Conservation (phyloP, 768 basidiomycete genomes). For the Lenzites betulinus region DNA sequence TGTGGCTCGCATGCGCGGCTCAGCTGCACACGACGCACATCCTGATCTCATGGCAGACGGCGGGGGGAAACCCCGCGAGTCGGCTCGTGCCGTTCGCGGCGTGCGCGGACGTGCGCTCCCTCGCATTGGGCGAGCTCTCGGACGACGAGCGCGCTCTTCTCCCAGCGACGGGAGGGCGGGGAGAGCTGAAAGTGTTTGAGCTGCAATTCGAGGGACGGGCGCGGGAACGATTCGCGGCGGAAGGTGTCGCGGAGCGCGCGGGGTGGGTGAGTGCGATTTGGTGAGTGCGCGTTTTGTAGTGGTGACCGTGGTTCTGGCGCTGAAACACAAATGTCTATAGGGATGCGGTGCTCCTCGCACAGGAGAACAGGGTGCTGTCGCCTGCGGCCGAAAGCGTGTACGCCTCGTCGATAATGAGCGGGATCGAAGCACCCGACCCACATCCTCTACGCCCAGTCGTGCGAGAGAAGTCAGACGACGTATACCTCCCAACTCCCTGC, state of each 20-base stretch:
- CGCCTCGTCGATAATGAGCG: slow-evolving; percentile 23
- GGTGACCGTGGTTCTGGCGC: not conserved
- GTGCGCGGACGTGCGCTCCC: slow-evolving; percentile 67
- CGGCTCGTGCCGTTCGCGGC: slow-evolving; percentile 50
- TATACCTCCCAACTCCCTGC: not conserved
- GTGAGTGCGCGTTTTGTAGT: slow-evolving; percentile 39
- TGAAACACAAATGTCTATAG: not conserved
- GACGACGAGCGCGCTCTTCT: slow-evolving; percentile 47
- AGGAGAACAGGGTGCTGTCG: slow-evolving; percentile 27
- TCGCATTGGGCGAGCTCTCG: slow-evolving; percentile 44
- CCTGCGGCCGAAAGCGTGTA: slow-evolving; percentile 23
- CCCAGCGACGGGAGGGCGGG: slow-evolving; percentile 33
- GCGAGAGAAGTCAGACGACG: not conserved
- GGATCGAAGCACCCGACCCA: too few species aligned
- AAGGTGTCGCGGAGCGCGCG: slow-evolving; percentile 62
- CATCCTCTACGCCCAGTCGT: not conserved
- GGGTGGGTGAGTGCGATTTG: slow-evolving; percentile 77
- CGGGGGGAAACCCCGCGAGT: slow-evolving; percentile 41
- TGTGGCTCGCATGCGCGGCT: slow-evolving; percentile 53
- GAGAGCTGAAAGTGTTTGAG: slow-evolving; percentile 60
- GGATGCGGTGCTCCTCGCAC: slow-evolving; percentile 38
- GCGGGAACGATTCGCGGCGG: slow-evolving; percentile 63
- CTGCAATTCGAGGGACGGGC: slow-evolving; percentile 55
- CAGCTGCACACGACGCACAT: slow-evolving; percentile 42
- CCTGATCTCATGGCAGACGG: slow-evolving; percentile 49